Conservation (phyloP, 148 eudicot species). For the Limonium bicolor region DNA sequence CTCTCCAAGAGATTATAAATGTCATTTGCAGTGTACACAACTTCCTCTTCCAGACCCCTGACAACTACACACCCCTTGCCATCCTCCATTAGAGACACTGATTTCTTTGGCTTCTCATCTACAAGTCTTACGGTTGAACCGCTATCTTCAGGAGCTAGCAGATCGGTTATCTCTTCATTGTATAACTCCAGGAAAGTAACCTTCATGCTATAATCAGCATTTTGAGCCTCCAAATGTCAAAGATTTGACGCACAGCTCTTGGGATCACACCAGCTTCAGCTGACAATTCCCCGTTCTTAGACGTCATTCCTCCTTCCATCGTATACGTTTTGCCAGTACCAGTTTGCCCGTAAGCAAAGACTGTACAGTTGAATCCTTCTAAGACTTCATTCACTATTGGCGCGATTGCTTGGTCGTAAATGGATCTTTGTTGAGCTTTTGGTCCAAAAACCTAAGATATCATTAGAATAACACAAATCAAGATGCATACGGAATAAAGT, state of each 20-base stretch:
- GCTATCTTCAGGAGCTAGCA: constrained; percentile 17
- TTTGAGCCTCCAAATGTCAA: constrained; percentile 21
- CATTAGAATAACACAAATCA: no score
- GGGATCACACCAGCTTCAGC: constrained; percentile 92
- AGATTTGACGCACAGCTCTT: constrained; percentile 55
- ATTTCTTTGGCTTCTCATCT: constrained; percentile 62
- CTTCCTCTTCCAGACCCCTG: constrained; percentile 91
- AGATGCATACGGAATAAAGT: no score
- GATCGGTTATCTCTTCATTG: constrained; percentile 32
- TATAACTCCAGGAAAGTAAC: constrained; percentile 29
- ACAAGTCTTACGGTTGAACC: constrained; percentile 21
- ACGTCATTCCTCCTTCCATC: constrained; percentile 84
- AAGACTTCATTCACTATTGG: constrained; percentile 78
- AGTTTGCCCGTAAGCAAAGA: constrained; percentile 89
- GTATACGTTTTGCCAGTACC: constrained; percentile 92
- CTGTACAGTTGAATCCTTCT: constrained; percentile 83
- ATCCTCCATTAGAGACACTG: constrained; percentile 72
- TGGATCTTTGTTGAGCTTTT: constrained; percentile 64
- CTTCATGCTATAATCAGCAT: constrained; percentile 22
- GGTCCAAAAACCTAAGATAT: constrained; percentile 86
- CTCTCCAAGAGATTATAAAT: constrained; percentile 75
- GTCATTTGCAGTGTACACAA: constrained; percentile 76
- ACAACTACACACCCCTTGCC: constrained; percentile 66
- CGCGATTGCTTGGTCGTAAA: constrained; percentile 72
- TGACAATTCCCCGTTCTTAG: constrained; percentile 64